Conservation (phyloP, 2,329 filamentous ascomycete genomes). For the Lasiodiplodia sp. region DNA sequence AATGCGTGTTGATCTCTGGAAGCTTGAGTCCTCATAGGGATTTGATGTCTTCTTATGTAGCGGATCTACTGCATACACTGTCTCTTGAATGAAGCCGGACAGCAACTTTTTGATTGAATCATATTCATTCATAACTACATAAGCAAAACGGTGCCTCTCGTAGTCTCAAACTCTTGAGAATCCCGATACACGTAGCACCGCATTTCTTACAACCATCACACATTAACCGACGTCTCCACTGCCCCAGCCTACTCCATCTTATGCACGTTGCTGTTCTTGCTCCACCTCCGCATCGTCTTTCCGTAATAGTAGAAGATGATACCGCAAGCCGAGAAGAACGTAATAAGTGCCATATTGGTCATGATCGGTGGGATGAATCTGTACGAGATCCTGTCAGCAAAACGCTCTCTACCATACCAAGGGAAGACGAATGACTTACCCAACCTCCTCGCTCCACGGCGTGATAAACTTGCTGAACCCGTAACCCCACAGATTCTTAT, state of each 20-base stretch:
- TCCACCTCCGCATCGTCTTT: constrained; percentile 66
- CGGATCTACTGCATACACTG: too few species aligned
- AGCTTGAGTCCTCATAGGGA: too few species aligned
- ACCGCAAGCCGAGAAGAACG: constrained; percentile 62
- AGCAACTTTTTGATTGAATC: too few species aligned
- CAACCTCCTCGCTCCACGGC: constrained; percentile 57
- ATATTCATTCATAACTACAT: not conserved
- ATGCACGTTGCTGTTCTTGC: constrained; percentile 63
- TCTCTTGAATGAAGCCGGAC: too few species aligned
- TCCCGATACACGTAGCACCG: not conserved
- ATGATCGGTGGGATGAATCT: constrained; percentile 63
- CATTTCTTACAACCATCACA: not conserved
- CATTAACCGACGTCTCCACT: not conserved
- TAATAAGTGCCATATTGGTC: constrained; percentile 63
- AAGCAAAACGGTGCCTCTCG: too few species aligned
- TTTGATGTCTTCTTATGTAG: too few species aligned
- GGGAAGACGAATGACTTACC: constrained; percentile 41
- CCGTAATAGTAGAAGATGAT: constrained; percentile 65
- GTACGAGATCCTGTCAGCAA: not conserved
- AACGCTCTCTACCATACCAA: not conserved
- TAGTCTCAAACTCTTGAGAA: not conserved
- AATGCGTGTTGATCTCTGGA: too few species aligned
- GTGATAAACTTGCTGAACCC: constrained; percentile 65
- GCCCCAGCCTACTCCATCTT: constrained; percentile 47
- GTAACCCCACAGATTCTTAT: constrained; percentile 71